Conservation (phyloP, 1,139 yeast genomes). For the Suhomyces kunorum region DNA sequence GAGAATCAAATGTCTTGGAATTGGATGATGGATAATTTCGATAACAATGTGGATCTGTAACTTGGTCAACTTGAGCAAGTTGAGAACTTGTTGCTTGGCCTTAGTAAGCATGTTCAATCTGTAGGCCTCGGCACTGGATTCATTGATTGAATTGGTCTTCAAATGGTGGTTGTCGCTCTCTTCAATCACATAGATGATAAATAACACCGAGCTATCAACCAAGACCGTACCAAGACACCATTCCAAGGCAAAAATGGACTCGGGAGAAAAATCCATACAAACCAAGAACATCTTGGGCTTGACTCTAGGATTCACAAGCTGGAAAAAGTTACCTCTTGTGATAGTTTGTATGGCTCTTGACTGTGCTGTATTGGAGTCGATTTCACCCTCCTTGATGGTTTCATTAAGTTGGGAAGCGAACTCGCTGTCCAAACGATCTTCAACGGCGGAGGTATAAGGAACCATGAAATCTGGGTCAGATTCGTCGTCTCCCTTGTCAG, state of each 20-base stretch:
- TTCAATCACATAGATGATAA: conserved; percentile 76
- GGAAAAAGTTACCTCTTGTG: conserved; percentile 68
- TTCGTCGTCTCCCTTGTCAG: conserved; percentile 13
- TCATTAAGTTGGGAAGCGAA: conserved; percentile 62
- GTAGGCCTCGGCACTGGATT: conserved; percentile 48
- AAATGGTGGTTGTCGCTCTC: conserved; percentile 56
- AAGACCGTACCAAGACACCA: conserved; percentile 89
- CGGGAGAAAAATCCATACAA: conserved; percentile 83
- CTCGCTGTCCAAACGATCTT: conserved; percentile 65
- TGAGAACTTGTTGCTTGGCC: conserved; percentile 60
- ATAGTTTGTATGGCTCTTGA: conserved; percentile 66
- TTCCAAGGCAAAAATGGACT: conserved; percentile 81
- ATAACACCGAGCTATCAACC: conserved; percentile 80
- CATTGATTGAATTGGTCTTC: conserved; percentile 43
- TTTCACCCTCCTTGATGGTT: conserved; percentile 59
- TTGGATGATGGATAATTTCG: conserved; percentile 81
- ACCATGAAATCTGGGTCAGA: conserved; percentile 43
- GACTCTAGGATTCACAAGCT: conserved; percentile 49
- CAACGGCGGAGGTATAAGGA: conserved; percentile 73
- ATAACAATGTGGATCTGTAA: conserved; percentile 74
- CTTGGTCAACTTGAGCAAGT: conserved; percentile 66
- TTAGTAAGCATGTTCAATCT: conserved; percentile 60
- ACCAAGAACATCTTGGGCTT: conserved; percentile 71
- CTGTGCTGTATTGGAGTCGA: conserved; percentile 57
- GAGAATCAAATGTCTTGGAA: conserved; percentile 80